phyloP scores from a whole-genome alignment of 164 flowering plant species.

The Magnolia officinalis region DNA sequence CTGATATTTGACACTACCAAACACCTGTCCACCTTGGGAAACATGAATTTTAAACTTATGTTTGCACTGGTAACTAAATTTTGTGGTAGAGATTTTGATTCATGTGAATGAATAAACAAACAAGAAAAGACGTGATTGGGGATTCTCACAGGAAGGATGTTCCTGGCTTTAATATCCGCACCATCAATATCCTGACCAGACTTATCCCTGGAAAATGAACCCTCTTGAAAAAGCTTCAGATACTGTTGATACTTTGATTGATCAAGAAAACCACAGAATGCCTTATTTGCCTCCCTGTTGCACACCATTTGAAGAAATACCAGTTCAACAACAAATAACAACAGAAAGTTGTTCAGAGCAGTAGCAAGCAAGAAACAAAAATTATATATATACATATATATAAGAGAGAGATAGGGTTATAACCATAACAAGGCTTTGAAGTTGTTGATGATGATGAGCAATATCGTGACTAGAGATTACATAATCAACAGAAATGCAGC shows the following conservation, averaged over 20 bases:
- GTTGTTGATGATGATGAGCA: too few relatives aligned
- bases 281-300: slow-evolving; percentile 81
- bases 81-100: not conserved
- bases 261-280: slow-evolving; percentile 81
- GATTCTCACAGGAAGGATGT: slow-evolving; percentile 21
- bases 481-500: too few relatives aligned
- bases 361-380: not conserved
- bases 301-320: not conserved
- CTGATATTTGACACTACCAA: too few relatives aligned
- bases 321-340: not conserved
- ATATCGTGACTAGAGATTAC: too few relatives aligned
- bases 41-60: too few relatives aligned
- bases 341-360: not conserved
- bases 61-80: too few relatives aligned
- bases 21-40: too few relatives aligned
- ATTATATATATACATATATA: too few relatives aligned
- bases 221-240: slow-evolving; percentile 25
- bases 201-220: slow-evolving; percentile 10
- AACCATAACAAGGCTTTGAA: not conserved
- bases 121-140: not conserved
- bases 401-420: not conserved
- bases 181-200: slow-evolving; percentile 17
- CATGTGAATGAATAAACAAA: not conserved
- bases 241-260: slow-evolving; percentile 34
- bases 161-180: not conserved